Evolutionary conservation across 805 yeast species (phyloP), one percentile per base, ranked within the genome.

Genomic region (Spathaspora arborariae): DNA sequence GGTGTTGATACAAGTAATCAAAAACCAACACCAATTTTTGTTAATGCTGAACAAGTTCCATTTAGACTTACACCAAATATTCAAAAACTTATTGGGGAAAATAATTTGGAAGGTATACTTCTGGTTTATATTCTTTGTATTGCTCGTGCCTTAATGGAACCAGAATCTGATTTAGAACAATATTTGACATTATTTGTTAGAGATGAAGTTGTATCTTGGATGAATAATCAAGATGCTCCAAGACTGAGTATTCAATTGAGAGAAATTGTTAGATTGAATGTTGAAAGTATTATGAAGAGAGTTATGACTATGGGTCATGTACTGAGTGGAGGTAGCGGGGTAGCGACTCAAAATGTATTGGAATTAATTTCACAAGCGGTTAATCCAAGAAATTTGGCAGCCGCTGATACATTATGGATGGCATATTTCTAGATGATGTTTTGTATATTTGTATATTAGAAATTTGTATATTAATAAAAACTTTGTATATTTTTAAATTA

Each of bases 121-220:
- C 82, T 97, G 1, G 89, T 89, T 49, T 82, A 90, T 55, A 73
- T 94, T 41, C 81, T 91, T 75, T 78, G 83, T 20, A 88, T 92
- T 60, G 94, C 97, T 0, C 80, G 88, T 59, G 91, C 96, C 4
- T 73, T 95, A 51, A 78, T 92, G 8, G 96, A 90, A 57, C 96
- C 96, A 1, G 96, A 90, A 56, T 87, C 88, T 52, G 97, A 92
- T 55, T 74, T 94, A 64, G 96, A 87, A 58, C 95, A 90, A 51
- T 90, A 86, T 65, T 69, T 94, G 67, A 88, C 96, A n/a, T 74
- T 94, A 54, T 92, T 94, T 68, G 96, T 95, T 18, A 81, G 98
- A 48, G 99, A 94, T 67, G 99, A 94, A 65, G 86, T 92, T 15
- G 81, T 91, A 44, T 83, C 96, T 0, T 92, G 97, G 98, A 91